Base-by-base conservation (phyloP, 768 basidiomycete species). In the Tulasnella sp. region DNA sequence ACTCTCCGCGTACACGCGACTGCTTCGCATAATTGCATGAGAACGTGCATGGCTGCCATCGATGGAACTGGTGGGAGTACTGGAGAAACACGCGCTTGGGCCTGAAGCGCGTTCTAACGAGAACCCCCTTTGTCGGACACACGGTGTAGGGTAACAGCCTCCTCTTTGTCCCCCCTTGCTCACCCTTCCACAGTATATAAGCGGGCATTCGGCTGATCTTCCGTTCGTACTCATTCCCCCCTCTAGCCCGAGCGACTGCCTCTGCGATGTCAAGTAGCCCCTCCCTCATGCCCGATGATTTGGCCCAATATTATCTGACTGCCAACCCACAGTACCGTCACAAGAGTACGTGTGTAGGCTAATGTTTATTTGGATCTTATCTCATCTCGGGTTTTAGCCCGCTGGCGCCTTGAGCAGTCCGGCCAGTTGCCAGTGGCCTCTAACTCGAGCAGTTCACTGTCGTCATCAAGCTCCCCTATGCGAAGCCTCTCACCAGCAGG, bases 131-230 rank as follows among this genome's bases (percentile, higher is more conserved):
- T 69, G 64, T 69, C 4, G 64, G 28, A 18, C 28, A 18, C 28
- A 46, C 46, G 46, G 46, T 46, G 46, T 46, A 44, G 31, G 4
- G 60, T 64, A 54, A 54, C 54, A 54, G 54, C 64, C 64, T 69
- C 64, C 64, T 69, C 64, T 69, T 69, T 69, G 64, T 69, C 64
- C 64, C 64, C 64, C 64, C 64, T 69, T 69, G 64, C 31, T 18
- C 64, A 64, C 64, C 28, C 54, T 69, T 69, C 34, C 64, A 69
- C 64, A 34, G 64, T 18, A 69, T 69, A 69, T 69, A 69, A 69
- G 64, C 64, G 31, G 28, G 64, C n/a, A 31, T 22, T 69, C 28
- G 31, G 64, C 16, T 34, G 9, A 34, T 16, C 12, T 69, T 69
- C 64, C 64, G 28, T 12, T n/a, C 31, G 34, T 31, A 28, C 64